Evolutionary conservation across 2,329 filamentous ascomycete genomes (phyloP).

Genomic region (Aspergillus latus): DNA sequence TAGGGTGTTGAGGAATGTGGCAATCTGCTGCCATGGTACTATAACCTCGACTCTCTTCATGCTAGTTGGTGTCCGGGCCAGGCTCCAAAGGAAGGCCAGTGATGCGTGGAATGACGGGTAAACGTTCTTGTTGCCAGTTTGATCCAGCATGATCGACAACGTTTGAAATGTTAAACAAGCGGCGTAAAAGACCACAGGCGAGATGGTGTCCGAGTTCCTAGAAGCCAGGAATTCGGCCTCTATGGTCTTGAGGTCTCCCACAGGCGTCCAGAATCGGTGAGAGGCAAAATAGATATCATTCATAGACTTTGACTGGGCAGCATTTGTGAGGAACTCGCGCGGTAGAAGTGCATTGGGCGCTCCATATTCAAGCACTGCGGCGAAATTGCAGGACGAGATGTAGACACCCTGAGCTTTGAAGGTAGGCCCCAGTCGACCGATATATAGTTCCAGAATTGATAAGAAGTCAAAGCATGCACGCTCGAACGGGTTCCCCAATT

Average conservation of each 20-base stretch:
- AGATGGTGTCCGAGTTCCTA: slow-evolving; percentile 19
- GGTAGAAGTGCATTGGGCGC: slow-evolving; percentile 35
- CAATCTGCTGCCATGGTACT: slow-evolving; percentile 54
- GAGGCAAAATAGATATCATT: slow-evolving; percentile 22
- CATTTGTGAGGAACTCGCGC: slow-evolving; percentile 26
- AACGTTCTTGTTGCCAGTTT: slow-evolving; percentile 53
- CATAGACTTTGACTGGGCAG: slow-evolving; percentile 14
- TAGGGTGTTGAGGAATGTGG: slow-evolving; percentile 55
- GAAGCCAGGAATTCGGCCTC: slow-evolving; percentile 18
- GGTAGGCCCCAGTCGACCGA: slow-evolving; percentile 48
- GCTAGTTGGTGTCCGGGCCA: slow-evolving; percentile 38
- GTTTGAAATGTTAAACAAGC: slow-evolving; percentile 45
- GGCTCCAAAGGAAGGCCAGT: slow-evolving; percentile 53
- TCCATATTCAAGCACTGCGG: slow-evolving; percentile 58
- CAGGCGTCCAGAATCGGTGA: slow-evolving; percentile 24
- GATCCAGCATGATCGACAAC: slow-evolving; percentile 45
- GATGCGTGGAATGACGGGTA: slow-evolving; percentile 57
- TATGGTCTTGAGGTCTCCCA: slow-evolving; percentile 13
- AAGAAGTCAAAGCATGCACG: slow-evolving; percentile 43
- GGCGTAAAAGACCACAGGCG: slow-evolving; percentile 37
- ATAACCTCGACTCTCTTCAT: slow-evolving; percentile 43
- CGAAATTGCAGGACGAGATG: slow-evolving; percentile 56
- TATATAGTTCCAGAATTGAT: slow-evolving; percentile 48
- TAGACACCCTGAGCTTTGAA: slow-evolving; percentile 57
- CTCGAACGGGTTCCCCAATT: slow-evolving; percentile 40